Conservation (phyloP, 2,329 filamentous ascomycete genomes). For the Claviceps digitariae region DNA sequence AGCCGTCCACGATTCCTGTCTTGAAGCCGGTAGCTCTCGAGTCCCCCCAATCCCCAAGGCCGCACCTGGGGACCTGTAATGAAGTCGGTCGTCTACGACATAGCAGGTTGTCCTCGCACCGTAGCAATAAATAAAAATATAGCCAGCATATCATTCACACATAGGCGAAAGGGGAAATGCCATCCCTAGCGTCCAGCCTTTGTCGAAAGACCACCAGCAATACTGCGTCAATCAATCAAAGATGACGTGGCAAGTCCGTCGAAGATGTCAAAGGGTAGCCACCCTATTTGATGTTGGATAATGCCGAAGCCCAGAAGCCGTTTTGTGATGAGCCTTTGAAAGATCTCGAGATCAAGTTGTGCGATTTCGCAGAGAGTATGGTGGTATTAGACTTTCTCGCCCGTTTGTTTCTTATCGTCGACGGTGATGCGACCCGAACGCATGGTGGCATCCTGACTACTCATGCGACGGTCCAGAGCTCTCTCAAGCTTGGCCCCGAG, state of each 20-base stretch:
- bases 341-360: neutral
- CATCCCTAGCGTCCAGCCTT: neutral
- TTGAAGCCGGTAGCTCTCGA: neutral
- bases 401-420: slow-evolving; percentile 24
- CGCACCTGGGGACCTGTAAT: neutral
- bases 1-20: neutral
- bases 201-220: neutral
- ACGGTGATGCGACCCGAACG: slow-evolving; percentile 31
- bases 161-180: neutral
- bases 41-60: neutral
- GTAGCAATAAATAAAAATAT: no score
- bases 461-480: slow-evolving; percentile 76
- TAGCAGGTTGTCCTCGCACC: neutral
- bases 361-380: neutral
- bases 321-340: neutral
- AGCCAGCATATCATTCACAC: neutral
- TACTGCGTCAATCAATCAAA: neutral
- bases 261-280: neutral
- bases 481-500: slow-evolving; percentile 84
- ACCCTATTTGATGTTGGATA: neutral
- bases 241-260: neutral
- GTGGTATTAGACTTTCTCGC: slow-evolving; percentile 18
- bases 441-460: slow-evolving; percentile 77
- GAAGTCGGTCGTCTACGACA: neutral
- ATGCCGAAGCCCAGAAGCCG: neutral